phyloP scores from a whole-genome alignment of 1,284 basidiomycete species.

The Anthracocystis walkeri region DNA sequence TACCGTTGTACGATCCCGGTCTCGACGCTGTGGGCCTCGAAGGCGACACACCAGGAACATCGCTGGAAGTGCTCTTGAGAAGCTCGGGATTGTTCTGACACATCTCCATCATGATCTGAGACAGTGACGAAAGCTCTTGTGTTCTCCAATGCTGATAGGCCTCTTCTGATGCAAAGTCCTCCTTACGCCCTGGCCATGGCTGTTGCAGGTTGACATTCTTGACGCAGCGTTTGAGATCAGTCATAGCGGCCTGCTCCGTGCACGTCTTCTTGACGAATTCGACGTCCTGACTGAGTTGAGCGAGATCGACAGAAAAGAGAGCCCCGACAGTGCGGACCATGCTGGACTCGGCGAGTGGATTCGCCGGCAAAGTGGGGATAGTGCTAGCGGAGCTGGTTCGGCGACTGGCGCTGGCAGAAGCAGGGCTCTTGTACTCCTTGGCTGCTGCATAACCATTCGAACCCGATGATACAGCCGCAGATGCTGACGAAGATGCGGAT shows the following conservation, averaged over 20 bases:
- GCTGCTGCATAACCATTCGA: constrained; percentile 23
- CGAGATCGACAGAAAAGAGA: constrained; percentile 80
- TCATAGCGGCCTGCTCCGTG: constrained; percentile 74
- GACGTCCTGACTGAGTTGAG: constrained; percentile 80
- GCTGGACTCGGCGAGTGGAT: constrained; percentile 40
- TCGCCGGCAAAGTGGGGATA: constrained; percentile 7
- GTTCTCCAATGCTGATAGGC: constrained; percentile 87
- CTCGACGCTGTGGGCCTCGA: constrained; percentile 15
- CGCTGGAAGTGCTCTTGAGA: constrained; percentile 75
- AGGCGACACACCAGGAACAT: constrained; percentile 32
- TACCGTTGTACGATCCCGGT: constrained; percentile 28
- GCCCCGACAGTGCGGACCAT: constrained; percentile 75
- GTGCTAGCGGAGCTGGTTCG: constrained; percentile 49
- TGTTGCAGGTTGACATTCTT: constrained; percentile 89
- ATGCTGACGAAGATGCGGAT: constrained; percentile 3
- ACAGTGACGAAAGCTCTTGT: constrained; percentile 84
- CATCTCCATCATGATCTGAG: constrained; percentile 89
- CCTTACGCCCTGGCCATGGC: constrained; percentile 83
- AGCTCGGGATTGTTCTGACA: constrained; percentile 87
- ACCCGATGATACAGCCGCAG: constrained; percentile 20
- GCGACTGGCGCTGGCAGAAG: constrained; percentile 33
- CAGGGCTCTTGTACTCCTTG: constrained; percentile 28
- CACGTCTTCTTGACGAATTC: constrained; percentile 78
- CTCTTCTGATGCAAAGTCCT: constrained; percentile 83
- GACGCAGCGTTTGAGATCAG: constrained; percentile 79